These are phyloP conservation scores for Penicillium vulpinum DNA, from an alignment of 2,329 filamentous ascomycete species.

Conservation along the genomic window DNA sequence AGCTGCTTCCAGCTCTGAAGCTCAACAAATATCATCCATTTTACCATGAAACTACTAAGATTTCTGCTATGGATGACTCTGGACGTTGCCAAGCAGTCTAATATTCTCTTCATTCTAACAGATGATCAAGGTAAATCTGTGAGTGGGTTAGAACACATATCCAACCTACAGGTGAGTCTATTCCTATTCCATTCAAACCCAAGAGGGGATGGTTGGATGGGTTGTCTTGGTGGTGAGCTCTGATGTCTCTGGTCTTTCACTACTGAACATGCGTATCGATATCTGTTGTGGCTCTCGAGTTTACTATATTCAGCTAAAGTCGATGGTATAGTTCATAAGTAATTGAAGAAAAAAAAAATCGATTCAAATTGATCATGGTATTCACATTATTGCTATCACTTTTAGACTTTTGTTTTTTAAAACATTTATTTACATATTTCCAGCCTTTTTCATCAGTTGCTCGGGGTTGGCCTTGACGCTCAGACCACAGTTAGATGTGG, in stretches of 20 bases:
- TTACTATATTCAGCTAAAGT: not conserved
- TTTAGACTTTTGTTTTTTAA: conserved; percentile 8
- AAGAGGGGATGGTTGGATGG: conserved; percentile 13
- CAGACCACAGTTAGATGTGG: conserved; percentile 28
- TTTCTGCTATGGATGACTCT: conserved; percentile 15
- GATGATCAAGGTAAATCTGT: conserved; percentile 62
- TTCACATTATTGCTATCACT: conserved; percentile 20
- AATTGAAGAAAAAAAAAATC: conserved; percentile 1
- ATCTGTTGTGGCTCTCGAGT: not conserved
- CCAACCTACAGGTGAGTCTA: conserved; percentile 30
- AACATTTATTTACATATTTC: conserved; percentile 29
- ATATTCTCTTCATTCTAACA: conserved; percentile 67
- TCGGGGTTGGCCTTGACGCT: conserved; percentile 40
- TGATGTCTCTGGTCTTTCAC: not conserved
- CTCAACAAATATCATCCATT: not conserved
- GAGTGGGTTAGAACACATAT: conserved; percentile 53
- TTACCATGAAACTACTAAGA: conserved; percentile 13
- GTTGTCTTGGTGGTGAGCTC: conserved; percentile 5
- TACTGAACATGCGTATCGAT: no score
- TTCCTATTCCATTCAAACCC: not conserved
- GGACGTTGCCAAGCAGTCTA: conserved; percentile 40
- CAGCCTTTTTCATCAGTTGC: conserved; percentile 39
- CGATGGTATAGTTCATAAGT: conserved; percentile 1
- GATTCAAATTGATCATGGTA: conserved; percentile 7
- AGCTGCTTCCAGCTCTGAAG: not conserved